Conservation (phyloP, 495 filamentous ascomycete species). For the Aspergillus nanangensis region DNA sequence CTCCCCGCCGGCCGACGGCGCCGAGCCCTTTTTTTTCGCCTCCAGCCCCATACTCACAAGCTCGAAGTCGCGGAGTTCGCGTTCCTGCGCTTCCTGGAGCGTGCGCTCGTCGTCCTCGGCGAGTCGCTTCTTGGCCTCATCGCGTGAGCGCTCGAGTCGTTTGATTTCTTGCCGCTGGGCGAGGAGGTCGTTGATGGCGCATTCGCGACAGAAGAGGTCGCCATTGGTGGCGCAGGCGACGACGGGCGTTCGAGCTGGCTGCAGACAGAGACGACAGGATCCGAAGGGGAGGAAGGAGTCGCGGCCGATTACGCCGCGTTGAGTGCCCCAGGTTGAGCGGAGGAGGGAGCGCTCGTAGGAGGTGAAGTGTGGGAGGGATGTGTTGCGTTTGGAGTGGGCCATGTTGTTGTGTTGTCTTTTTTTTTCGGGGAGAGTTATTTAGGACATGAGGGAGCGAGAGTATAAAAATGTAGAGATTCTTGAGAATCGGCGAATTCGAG, state of each 20-base stretch:
- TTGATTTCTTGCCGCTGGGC: slow-evolving; percentile 93
- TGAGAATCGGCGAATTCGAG: neutral
- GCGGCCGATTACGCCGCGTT: slow-evolving; percentile 78
- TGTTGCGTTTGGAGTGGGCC: slow-evolving; percentile 78
- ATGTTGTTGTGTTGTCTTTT: slow-evolving; percentile 14
- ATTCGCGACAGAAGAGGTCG: slow-evolving; percentile 96
- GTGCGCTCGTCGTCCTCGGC: slow-evolving; percentile 36
- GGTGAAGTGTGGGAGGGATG: slow-evolving; percentile 93
- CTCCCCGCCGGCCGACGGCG: slow-evolving; percentile 5
- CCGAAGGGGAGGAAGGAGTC: slow-evolving; percentile 94
- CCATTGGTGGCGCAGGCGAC: slow-evolving; percentile 71
- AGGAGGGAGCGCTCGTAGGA: slow-evolving; percentile 83
- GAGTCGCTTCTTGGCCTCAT: slow-evolving; percentile 41
- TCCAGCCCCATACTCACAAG: slow-evolving; percentile 41
- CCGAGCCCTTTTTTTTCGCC: slow-evolving; percentile 9
- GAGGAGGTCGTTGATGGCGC: slow-evolving; percentile 84
- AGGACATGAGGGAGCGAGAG: neutral
- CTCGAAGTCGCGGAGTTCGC: slow-evolving; percentile 37
- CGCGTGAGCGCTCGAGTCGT: slow-evolving; percentile 63
- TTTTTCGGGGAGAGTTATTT: neutral
- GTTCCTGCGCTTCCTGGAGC: slow-evolving; percentile 27
- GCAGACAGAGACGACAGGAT: slow-evolving; percentile 84
- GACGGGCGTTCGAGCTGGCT: slow-evolving; percentile 78
- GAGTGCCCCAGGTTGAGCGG: slow-evolving; percentile 73
- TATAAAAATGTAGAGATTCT: no score